Base-by-base conservation (phyloP, 164 flowering plant species). In the Euptelea pleiosperma region DNA sequence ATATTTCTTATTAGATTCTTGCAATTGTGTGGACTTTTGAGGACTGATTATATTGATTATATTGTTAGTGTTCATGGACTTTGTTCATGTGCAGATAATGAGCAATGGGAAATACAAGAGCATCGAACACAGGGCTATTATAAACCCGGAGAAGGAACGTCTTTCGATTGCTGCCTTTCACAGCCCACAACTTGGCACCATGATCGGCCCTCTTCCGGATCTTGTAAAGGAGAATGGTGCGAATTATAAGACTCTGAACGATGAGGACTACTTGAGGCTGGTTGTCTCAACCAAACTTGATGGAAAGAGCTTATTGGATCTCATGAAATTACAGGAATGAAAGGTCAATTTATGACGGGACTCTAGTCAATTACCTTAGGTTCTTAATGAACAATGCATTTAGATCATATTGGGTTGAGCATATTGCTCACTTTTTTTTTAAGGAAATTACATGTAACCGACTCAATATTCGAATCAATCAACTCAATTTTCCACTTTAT, bases 41-140 rank as follows among this genome's bases (percentile, higher is more conserved):
- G n/a, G n/a, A n/a, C n/a, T n/a, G n/a, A n/a, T n/a, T n/a, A n/a
- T n/a, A n/a, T n/a, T n/a, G n/a, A n/a, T n/a, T n/a, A n/a, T n/a
- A n/a, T n/a, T n/a, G n/a, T n/a, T n/a, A n/a, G n/a, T n/a, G n/a
- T n/a, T n/a, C n/a, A n/a, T n/a, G n/a, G n/a, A n/a, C n/a, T n/a
- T n/a, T n/a, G 36, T 39, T 50, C 8, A n/a, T 37, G 49, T 43
- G 65, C 77, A 81, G 87, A 76, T 78, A 40, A 39, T 76, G 61
- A 80, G 79, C 70, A 82, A 80, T 64, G 80, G 81, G 6, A 47
- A 44, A 29, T 78, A 76, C 64, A 72, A 62, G 29, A 80, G 83
- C 70, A 70, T 78, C 21, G 80, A 80, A 63, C 85, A 80, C 63
- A 74, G 82, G 59, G 81, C 74, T 0, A 71, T 83, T 0, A 62